Evolutionary conservation across 345 rosid genomes (phyloP).

Genomic region (Bruguiera parviflora): DNA sequence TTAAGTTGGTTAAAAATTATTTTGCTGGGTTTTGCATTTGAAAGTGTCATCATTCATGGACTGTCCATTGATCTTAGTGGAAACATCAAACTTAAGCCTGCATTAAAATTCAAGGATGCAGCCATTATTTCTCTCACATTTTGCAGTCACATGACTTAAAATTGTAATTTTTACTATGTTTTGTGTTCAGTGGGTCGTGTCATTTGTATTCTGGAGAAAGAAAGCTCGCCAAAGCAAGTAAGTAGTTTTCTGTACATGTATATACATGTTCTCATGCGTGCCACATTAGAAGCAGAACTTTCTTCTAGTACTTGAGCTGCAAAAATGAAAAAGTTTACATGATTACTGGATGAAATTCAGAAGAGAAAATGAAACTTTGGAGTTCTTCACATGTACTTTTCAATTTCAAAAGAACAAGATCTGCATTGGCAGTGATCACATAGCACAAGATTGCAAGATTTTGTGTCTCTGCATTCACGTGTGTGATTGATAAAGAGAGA

Average conservation of each 20-base stretch:
- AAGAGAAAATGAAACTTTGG: background rate
- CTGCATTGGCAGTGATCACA: background rate
- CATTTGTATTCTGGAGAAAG: conserved; percentile 80
- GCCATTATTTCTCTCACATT: conserved; percentile 11
- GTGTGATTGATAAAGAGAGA: background rate
- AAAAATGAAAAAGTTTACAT: background rate
- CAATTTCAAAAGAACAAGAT: background rate
- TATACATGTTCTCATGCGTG: background rate
- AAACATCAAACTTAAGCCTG: background rate
- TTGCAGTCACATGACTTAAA: conserved; percentile 1
- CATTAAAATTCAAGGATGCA: background rate
- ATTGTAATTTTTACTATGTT: background rate
- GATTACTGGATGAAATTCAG: background rate
- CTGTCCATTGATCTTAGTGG: background rate
- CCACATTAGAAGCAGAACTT: background rate
- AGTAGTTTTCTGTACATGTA: conserved; percentile 28
- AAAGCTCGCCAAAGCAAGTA: conserved; percentile 85
- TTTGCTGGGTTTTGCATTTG: background rate
- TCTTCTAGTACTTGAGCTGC: background rate
- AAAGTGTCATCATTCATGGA: background rate
- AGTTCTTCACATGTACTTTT: background rate
- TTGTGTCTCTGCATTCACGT: background rate
- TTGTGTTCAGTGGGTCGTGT: conserved; percentile 63
- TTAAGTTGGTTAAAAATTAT: background rate
- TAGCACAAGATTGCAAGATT: no score